These are phyloP conservation scores for Picea abies DNA, from an alignment of 83 land plant species.

Conservation along the genomic window DNA sequence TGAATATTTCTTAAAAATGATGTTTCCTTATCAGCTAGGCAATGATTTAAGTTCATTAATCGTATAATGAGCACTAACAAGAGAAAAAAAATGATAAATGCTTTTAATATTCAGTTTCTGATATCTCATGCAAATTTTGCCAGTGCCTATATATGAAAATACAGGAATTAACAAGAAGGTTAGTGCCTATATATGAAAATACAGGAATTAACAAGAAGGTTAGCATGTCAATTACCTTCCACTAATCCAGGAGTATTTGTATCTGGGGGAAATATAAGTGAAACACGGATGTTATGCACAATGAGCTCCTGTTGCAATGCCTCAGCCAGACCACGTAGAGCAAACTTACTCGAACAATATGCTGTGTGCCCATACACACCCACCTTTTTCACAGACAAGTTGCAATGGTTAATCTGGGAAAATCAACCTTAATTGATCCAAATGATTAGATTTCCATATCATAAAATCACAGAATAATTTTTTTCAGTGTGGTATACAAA, in stretches of 20 bases:
- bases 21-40: conserved; percentile 19
- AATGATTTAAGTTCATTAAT: not conserved
- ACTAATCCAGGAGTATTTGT: conserved; percentile 88
- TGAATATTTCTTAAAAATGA: too few relatives aligned
- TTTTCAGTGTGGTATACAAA: not conserved
- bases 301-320: conserved; percentile 91
- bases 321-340: conserved; percentile 85
- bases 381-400: conserved; percentile 42
- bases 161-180: not conserved
- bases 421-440: not conserved
- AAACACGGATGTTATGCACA: conserved; percentile 65
- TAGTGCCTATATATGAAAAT: not conserved
- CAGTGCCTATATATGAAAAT: not conserved
- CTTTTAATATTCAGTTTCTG: not conserved
- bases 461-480: not conserved
- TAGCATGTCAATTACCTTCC: conserved; percentile 59
- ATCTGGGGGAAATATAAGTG: conserved; percentile 95
- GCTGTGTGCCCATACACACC: conserved; percentile 92
- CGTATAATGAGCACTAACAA: not conserved
- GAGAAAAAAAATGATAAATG: not conserved
- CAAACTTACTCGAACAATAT: conserved; percentile 92
- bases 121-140: not conserved
- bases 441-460: not conserved
- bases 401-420: not conserved
- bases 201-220: not conserved